Evolutionary conservation across 2,329 filamentous ascomycete species (phyloP).

Genomic region (Magnaporthiopsis incrustans): DNA sequence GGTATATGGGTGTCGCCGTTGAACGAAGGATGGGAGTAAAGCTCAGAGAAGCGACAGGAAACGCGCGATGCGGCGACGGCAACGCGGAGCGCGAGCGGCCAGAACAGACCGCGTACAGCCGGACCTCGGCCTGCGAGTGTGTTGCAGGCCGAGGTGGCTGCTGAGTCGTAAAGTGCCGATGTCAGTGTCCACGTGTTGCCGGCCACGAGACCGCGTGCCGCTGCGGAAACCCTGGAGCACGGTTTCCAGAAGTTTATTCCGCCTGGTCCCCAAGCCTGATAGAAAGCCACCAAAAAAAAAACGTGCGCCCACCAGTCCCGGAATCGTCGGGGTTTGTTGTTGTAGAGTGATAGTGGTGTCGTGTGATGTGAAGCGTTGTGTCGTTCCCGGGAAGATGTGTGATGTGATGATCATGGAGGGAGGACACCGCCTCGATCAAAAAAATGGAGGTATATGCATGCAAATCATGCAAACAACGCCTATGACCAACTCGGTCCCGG

Average conservation of each 20-base stretch:
- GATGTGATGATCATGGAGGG: neutral
- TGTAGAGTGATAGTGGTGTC: neutral
- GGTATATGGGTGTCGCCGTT: constrained; percentile 1
- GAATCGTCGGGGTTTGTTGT: neutral
- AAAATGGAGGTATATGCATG: neutral
- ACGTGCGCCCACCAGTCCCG: neutral
- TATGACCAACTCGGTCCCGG: neutral
- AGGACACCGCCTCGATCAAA: constrained; percentile 10
- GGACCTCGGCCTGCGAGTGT: neutral
- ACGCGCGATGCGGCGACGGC: neutral
- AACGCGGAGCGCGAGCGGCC: too few species aligned
- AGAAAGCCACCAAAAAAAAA: too few species aligned
- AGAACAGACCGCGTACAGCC: neutral
- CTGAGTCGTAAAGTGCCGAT: neutral
- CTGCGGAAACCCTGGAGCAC: too few species aligned
- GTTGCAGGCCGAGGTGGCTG: neutral
- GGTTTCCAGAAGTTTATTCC: neutral
- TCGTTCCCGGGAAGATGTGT: neutral
- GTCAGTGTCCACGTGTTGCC: neutral
- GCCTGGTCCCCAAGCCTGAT: too few species aligned
- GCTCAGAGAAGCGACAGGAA: neutral
- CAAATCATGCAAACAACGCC: neutral
- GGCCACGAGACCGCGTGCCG: neutral
- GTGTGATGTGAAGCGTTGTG: neutral
- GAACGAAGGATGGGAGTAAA: neutral